A percentile compares a stretch with the other conserved stretches of the same genome.
phyloP scores from a whole-genome alignment of 805 yeast genomes.

The Candida peoriensis region DNA sequence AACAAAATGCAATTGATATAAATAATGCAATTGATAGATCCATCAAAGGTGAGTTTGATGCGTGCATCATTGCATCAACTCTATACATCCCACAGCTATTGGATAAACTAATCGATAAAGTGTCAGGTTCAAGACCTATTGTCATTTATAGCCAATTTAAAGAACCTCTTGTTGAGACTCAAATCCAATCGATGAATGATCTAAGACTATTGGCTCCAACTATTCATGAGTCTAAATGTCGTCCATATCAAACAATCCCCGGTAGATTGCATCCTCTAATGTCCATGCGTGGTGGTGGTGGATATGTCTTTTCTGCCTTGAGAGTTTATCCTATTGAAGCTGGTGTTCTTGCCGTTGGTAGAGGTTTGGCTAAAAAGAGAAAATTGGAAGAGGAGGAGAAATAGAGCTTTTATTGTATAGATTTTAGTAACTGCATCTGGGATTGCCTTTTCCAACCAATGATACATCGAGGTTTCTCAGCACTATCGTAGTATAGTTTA shows the following conservation, averaged over 20 bases:
- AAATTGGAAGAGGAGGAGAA: conserved; percentile 31
- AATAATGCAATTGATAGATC: conserved; percentile 44
- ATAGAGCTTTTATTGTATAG: too few relatives aligned
- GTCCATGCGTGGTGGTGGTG: conserved; percentile 93
- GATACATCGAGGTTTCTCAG: conserved; percentile 52
- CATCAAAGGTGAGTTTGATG: conserved; percentile 59
- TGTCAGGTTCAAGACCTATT: conserved; percentile 84
- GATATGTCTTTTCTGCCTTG: conserved; percentile 74
- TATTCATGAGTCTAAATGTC: conserved; percentile 72
- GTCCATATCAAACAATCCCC: conserved; percentile 87
- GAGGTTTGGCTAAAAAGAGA: conserved; percentile 34
- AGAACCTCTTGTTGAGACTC: conserved; percentile 71
- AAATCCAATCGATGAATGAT: conserved; percentile 62
- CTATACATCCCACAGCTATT: conserved; percentile 63
- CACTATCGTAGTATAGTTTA: conserved; percentile 46
- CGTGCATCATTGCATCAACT: conserved; percentile 66
- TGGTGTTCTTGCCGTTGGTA: conserved; percentile 66
- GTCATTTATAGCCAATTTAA: conserved; percentile 79
- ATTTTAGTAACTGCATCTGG: too few relatives aligned
- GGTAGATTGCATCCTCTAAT: conserved; percentile 93
- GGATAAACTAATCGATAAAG: conserved; percentile 51
- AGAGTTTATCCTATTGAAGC: conserved; percentile 68
- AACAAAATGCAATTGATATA: conserved; percentile 48
- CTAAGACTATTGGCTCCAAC: conserved; percentile 76
- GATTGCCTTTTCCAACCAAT: too few relatives aligned